Evolutionary conservation across 2,329 filamentous ascomycete genomes (phyloP).

Genomic region (Mycosphaerella sp.): DNA sequence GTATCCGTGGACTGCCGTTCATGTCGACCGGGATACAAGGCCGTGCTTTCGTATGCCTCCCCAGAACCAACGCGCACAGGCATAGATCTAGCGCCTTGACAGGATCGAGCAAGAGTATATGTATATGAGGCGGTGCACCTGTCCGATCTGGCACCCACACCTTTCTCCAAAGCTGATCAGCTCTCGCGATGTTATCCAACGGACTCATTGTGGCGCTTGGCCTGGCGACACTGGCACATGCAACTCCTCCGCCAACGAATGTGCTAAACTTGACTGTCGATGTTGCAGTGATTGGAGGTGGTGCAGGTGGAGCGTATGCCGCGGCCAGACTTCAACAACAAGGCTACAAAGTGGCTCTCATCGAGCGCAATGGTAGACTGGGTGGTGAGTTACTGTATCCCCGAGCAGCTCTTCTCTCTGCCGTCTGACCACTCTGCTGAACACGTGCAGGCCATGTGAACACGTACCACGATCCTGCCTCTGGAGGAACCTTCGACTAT

Average conservation of each 20-base stretch:
- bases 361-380: conserved; percentile 38
- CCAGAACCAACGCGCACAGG: no score
- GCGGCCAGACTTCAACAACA: conserved; percentile 38
- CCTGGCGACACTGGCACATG: neutral
- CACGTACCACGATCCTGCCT: conserved; percentile 41
- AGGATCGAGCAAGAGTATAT: no score
- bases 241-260: neutral
- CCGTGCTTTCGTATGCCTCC: no score
- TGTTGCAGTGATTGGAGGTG: conserved; percentile 41
- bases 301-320: conserved; percentile 38
- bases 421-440: neutral
- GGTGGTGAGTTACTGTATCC: conserved; percentile 34
- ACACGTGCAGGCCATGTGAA: conserved; percentile 41
- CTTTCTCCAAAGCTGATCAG: no score
- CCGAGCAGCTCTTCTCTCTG: neutral
- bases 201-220: neutral
- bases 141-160: no score
- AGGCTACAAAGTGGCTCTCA: conserved; percentile 36
- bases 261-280: conserved; percentile 18
- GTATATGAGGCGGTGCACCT: no score
- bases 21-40: no score
- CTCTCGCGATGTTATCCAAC: neutral
- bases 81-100: no score
- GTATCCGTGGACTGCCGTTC: no score
- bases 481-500: conserved; percentile 34